These are phyloP conservation scores for Circinella minor DNA, from an alignment of 371 early-diverging fungal genomes.

Conservation along the genomic window DNA sequence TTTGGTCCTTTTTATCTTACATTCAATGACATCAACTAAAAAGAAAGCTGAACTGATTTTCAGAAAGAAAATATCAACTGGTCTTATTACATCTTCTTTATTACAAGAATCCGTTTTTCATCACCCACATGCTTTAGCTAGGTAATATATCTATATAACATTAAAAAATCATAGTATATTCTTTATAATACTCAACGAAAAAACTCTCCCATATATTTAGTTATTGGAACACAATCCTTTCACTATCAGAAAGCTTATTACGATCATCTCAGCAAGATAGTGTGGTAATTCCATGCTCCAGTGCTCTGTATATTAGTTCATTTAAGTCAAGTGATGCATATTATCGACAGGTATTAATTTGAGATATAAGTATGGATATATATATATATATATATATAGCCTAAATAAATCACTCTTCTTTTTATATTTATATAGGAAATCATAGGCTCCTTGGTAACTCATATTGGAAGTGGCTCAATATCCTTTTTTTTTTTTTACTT, in stretches of 20 bases:
- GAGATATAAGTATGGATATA: background rate
- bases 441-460: slow-evolving; percentile 77
- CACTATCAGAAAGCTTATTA: slow-evolving; percentile 66
- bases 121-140: slow-evolving; percentile 56
- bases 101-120: slow-evolving; percentile 56
- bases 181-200: no score
- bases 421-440: slow-evolving; percentile 57
- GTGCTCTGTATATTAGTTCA: slow-evolving; percentile 52
- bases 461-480: slow-evolving; percentile 80
- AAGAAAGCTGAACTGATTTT: slow-evolving; percentile 68
- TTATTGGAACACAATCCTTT: slow-evolving; percentile 64
- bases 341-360: slow-evolving; percentile 57
- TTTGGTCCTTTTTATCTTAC: slow-evolving; percentile 67
- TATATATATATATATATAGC: no score
- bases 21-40: slow-evolving; percentile 67
- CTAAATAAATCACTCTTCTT: background rate
- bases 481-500: slow-evolving; percentile 27
- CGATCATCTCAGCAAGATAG: slow-evolving; percentile 58
- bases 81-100: slow-evolving; percentile 52
- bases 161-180: no score
- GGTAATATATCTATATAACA: slow-evolving; percentile 21
- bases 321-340: slow-evolving; percentile 66
- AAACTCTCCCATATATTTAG: slow-evolving; percentile 10
- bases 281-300: slow-evolving; percentile 50
- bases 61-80: slow-evolving; percentile 60